Evolutionary conservation across 2,329 filamentous ascomycete genomes (phyloP).

Genomic region (Cryphonectria nitschkei): DNA sequence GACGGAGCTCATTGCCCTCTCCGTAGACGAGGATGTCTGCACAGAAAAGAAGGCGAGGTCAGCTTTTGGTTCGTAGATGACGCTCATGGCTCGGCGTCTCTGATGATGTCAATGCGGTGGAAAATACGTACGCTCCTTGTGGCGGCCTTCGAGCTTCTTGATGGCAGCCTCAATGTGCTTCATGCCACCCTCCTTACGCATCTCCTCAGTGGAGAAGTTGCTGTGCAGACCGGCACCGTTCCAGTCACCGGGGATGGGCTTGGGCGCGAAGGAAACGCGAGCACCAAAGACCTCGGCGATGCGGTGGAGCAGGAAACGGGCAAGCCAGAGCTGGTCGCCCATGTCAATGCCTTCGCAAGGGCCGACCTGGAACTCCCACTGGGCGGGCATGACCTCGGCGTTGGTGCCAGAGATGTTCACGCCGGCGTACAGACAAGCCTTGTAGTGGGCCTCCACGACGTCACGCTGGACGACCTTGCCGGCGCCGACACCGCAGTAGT

Average conservation of each 20-base stretch:
- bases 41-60: conserved; percentile 50
- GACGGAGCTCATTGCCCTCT: conserved; percentile 91
- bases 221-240: conserved; percentile 93
- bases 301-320: conserved; percentile 80
- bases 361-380: conserved; percentile 98
- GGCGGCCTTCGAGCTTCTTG: conserved; percentile 71
- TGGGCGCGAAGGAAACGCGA: conserved; percentile 93
- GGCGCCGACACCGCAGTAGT: conserved; percentile 97
- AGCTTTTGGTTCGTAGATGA: neutral
- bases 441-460: conserved; percentile 94
- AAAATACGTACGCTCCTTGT: conserved; percentile 56
- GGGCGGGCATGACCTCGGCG: conserved; percentile 95
- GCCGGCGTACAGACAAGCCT: conserved; percentile 80
- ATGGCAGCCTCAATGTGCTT: conserved; percentile 88
- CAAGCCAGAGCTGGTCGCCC: conserved; percentile 95
- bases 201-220: conserved; percentile 91
- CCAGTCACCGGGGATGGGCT: conserved; percentile 75
- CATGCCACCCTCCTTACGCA: conserved; percentile 91
- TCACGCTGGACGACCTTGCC: conserved; percentile 98
- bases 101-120: neutral
- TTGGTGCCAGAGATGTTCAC: conserved; percentile 98
- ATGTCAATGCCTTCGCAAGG: conserved; percentile 84
- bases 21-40: conserved; percentile 45
- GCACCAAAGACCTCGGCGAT: conserved; percentile 96
- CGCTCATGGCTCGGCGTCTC: neutral